These are phyloP conservation scores for Pyrenophora graminea DNA, from an alignment of 2,329 filamentous ascomycete genomes.

Conservation along the genomic window DNA sequence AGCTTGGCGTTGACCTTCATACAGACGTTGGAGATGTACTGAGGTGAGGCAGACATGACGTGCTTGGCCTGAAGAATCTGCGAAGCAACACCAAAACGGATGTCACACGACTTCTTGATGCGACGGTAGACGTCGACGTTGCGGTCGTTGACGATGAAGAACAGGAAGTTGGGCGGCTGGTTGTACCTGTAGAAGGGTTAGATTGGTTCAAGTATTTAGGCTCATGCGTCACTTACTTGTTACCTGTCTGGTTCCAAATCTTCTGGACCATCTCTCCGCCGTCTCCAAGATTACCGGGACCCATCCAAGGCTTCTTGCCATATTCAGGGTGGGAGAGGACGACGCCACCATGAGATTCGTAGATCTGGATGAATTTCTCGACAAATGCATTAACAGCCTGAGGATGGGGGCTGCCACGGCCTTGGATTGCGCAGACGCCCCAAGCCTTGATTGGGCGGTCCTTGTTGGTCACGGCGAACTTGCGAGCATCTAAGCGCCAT, in stretches of 20 bases:
- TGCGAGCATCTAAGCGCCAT: conserved; percentile 81
- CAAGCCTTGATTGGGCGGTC: conserved; percentile 66
- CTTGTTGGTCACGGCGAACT: conserved; percentile 70
- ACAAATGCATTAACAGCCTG: conserved; percentile 58
- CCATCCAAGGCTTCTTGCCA: conserved; percentile 40
- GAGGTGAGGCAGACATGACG: conserved; percentile 69
- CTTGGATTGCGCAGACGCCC: conserved; percentile 71
- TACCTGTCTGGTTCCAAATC: conserved; percentile 61
- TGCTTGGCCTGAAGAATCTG: conserved; percentile 78
- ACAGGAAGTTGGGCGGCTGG: conserved; percentile 71
- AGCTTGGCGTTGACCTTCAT: conserved; percentile 99
- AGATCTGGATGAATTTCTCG: conserved; percentile 64
- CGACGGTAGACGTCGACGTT: conserved; percentile 75
- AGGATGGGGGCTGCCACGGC: conserved; percentile 52
- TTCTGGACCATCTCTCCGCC: conserved; percentile 58
- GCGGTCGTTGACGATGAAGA: conserved; percentile 76
- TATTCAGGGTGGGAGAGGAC: conserved; percentile 46
- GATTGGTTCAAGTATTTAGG: not conserved
- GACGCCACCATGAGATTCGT: conserved; percentile 64
- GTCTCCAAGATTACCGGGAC: conserved; percentile 35
- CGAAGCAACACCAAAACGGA: conserved; percentile 78
- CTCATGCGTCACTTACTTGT: conserved; percentile 36
- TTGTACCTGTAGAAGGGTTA: conserved; percentile 45
- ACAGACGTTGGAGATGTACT: conserved; percentile 90
- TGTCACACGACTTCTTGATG: conserved; percentile 88